Evolutionary conservation across 768 basidiomycete species (phyloP).

Genomic region (Podaxis pistillaris): DNA sequence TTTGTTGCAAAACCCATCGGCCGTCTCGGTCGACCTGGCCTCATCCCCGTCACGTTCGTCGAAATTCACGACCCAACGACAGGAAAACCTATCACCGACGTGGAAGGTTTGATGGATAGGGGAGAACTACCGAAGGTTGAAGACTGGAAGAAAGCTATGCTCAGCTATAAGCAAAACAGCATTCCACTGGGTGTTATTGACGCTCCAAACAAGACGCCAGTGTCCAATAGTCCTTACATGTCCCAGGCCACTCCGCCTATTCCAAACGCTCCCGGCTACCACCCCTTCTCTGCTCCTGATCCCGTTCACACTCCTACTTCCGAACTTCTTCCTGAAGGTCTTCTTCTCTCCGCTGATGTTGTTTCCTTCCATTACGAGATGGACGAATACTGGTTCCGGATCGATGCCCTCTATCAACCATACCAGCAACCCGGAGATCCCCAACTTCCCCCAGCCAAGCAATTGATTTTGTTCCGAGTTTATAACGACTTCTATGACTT

Average conservation of each 20-base stretch:
- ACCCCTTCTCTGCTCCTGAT: constrained; percentile 14
- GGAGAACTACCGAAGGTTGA: constrained; percentile 95
- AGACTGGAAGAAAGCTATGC: constrained; percentile 96
- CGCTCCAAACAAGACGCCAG: constrained; percentile 37
- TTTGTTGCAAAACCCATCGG: constrained; percentile 99
- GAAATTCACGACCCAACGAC: constrained; percentile 93
- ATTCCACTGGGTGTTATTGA: constrained; percentile 95
- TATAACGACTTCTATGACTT: constrained; percentile 99
- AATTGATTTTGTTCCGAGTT: constrained; percentile 87
- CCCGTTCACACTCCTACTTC: constrained; percentile 39
- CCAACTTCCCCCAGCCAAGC: constrained; percentile 62
- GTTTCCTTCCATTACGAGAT: constrained; percentile 97
- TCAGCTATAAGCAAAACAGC: constrained; percentile 93
- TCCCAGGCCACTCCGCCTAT: constrained; percentile 22
- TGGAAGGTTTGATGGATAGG: constrained; percentile 76
- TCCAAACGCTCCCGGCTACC: constrained; percentile 28
- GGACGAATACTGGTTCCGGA: constrained; percentile 96
- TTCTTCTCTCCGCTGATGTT: constrained; percentile 83
- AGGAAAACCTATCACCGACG: constrained; percentile 72
- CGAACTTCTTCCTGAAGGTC: constrained; percentile 71
- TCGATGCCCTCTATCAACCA: constrained; percentile 87
- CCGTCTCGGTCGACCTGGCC: constrained; percentile 88
- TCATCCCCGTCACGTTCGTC: constrained; percentile 97
- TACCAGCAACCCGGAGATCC: constrained; percentile 60
- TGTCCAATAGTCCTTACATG: constrained; percentile 42